phyloP scores from a whole-genome alignment of 164 flowering plant genomes.

The Tetrastigma voinierianum region DNA sequence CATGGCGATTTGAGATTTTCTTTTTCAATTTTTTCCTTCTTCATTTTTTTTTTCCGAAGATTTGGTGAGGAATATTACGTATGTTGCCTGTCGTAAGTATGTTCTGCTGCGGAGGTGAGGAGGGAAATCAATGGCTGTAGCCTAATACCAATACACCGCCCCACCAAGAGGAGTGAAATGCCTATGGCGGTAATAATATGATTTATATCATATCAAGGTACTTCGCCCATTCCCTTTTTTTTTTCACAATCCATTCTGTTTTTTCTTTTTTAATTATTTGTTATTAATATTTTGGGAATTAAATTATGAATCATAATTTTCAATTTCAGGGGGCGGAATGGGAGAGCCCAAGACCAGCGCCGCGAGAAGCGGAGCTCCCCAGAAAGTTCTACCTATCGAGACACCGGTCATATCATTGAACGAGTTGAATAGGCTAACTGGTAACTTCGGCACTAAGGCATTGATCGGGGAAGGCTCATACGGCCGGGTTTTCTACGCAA shows the following conservation, averaged over 20 bases:
- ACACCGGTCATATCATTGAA: conserved; percentile 57
- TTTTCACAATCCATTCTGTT: not conserved
- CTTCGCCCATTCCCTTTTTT: not conserved
- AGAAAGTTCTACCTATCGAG: conserved; percentile 70
- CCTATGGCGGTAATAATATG: conserved; percentile 31
- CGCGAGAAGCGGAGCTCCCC: conserved; percentile 59
- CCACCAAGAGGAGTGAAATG: conserved; percentile 50
- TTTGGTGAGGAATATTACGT: not conserved
- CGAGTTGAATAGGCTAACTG: conserved; percentile 59
- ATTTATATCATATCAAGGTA: not conserved
- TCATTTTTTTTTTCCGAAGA: not conserved
- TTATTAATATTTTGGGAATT: too few relatives aligned
- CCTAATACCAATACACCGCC: conserved; percentile 51
- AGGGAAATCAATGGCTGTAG: conserved; percentile 48
- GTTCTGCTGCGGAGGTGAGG: conserved; percentile 70
- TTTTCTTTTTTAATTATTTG: too few relatives aligned
- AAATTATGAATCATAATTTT: not conserved
- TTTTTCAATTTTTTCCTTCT: too few relatives aligned
- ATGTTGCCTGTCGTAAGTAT: conserved; percentile 25
- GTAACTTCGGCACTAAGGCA: conserved; percentile 67
- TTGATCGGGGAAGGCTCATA: conserved; percentile 92
- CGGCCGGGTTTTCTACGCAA: conserved; percentile 73
- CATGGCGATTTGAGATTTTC: not conserved
- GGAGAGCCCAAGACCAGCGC: conserved; percentile 60
- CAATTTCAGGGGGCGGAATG: conserved; percentile 47